Conservation (phyloP, 495 filamentous ascomycete genomes). For the Aspergillus panamensis region DNA sequence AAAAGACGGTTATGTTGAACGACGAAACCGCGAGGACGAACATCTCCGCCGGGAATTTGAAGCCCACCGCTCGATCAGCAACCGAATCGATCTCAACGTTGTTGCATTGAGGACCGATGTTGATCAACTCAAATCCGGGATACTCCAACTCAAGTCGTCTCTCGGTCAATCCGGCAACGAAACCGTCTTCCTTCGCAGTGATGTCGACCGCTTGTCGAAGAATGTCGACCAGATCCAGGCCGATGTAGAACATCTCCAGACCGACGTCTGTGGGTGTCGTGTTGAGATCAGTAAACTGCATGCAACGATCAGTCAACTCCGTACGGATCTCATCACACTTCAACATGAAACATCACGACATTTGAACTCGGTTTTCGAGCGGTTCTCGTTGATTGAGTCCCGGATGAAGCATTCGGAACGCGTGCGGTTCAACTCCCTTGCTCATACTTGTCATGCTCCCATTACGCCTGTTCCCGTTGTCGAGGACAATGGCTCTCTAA, state of each 20-base stretch:
- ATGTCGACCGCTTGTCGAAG: slow-evolving; percentile 41
- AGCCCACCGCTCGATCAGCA: slow-evolving; percentile 33
- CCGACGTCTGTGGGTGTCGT: slow-evolving; percentile 35
- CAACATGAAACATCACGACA: slow-evolving; percentile 36
- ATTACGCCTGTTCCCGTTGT: slow-evolving; percentile 39
- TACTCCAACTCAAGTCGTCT: slow-evolving; percentile 35
- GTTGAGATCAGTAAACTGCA: slow-evolving; percentile 42
- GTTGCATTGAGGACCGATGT: slow-evolving; percentile 37
- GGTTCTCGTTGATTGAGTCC: slow-evolving; percentile 26
- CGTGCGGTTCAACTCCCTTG: slow-evolving; percentile 42
- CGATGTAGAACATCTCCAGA: slow-evolving; percentile 33
- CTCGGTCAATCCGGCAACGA: slow-evolving; percentile 36
- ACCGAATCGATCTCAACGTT: slow-evolving; percentile 41
- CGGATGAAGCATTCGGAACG: slow-evolving; percentile 35
- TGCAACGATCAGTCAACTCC: slow-evolving; percentile 34
- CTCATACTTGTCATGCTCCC: slow-evolving; percentile 36
- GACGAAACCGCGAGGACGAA: slow-evolving; percentile 43
- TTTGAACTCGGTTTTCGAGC: slow-evolving; percentile 25
- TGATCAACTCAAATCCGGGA: slow-evolving; percentile 37
- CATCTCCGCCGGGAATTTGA: slow-evolving; percentile 43
- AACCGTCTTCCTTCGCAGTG: slow-evolving; percentile 37
- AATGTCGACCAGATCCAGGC: slow-evolving; percentile 38
- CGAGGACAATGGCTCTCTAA: slow-evolving; percentile 33
- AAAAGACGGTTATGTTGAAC: slow-evolving; percentile 40
- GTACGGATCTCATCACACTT: slow-evolving; percentile 36